A percentile compares a stretch with the other conserved stretches of the same genome.
Evolutionary conservation across 768 basidiomycete genomes (phyloP).

Genomic region (Rhodotorula babjevae): DNA sequence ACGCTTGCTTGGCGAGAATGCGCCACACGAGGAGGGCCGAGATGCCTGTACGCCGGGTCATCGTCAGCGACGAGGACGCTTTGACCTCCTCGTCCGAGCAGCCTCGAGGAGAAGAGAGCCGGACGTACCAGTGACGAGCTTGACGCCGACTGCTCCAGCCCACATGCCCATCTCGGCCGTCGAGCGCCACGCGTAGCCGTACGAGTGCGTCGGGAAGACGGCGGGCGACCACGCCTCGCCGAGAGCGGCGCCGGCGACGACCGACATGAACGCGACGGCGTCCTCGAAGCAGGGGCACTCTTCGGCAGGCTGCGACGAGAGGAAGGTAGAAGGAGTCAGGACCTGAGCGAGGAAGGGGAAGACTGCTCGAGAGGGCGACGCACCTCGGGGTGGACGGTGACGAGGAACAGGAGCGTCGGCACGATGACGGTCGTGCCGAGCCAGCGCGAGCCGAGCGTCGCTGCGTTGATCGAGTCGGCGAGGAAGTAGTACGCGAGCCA

Average conservation of each 20-base stretch:
- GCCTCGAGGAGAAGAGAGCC: not conserved
- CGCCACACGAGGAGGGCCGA: constrained; percentile 80
- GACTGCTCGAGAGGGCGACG: not conserved
- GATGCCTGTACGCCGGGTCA: constrained; percentile 56
- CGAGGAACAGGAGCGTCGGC: not conserved
- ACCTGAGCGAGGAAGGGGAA: too few species aligned
- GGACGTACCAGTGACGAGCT: constrained; percentile 19
- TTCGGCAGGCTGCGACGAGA: constrained; percentile 69
- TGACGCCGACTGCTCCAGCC: constrained; percentile 39
- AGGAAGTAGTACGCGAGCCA: constrained; percentile 25
- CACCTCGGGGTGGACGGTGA: constrained; percentile 8
- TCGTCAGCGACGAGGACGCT: constrained; percentile 44
- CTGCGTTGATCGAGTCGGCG: not conserved
- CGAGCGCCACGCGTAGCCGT: constrained; percentile 20
- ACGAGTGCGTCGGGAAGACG: constrained; percentile 12
- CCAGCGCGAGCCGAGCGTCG: constrained; percentile 2
- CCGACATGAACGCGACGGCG: constrained; percentile 85
- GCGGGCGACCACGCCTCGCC: constrained; percentile 48
- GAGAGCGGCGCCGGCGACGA: constrained; percentile 67
- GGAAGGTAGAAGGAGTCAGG: too few species aligned
- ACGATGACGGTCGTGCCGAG: not conserved
- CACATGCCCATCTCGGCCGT: constrained; percentile 44
- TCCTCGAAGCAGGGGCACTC: constrained; percentile 98
- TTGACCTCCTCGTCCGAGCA: not conserved
- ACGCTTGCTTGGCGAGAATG: constrained; percentile 68